These are phyloP conservation scores for Linum trigynum DNA, from an alignment of 345 rosid species.

Conservation along the genomic window DNA sequence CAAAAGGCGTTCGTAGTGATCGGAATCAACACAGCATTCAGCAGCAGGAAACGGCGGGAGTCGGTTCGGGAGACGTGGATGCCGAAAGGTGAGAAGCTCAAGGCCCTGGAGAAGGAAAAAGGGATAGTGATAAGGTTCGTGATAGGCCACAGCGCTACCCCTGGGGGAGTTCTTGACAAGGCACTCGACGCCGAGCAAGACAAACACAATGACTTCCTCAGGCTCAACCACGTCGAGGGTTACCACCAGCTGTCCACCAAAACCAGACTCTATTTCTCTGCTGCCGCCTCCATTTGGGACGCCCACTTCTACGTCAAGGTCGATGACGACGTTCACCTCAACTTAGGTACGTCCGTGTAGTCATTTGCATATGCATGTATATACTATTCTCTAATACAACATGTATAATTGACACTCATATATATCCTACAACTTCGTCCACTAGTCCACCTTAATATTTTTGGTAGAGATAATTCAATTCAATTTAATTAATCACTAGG, in stretches of 20 bases:
- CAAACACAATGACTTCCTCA: conserved; percentile 56
- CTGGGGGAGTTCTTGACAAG: conserved; percentile 69
- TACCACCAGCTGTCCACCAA: conserved; percentile 76
- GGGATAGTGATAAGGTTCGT: conserved; percentile 81
- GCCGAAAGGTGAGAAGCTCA: conserved; percentile 66
- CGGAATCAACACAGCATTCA: conserved; percentile 24
- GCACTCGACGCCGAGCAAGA: conserved; percentile 63
- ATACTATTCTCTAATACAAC: too few species aligned
- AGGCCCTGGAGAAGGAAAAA: conserved; percentile 66
- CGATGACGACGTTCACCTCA: conserved; percentile 84
- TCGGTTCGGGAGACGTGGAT: conserved; percentile 76
- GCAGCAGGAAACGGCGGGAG: conserved; percentile 67
- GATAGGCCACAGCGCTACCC: conserved; percentile 75
- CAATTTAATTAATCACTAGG: too few species aligned
- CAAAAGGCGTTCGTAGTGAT: conserved; percentile 68
- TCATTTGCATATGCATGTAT: too few species aligned
- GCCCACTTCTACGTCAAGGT: conserved; percentile 79
- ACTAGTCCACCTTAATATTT: too few species aligned
- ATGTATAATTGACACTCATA: too few species aligned
- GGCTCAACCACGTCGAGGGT: conserved; percentile 77
- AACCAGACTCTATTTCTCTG: conserved; percentile 73
- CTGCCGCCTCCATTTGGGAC: conserved; percentile 66
- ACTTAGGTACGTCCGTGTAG: conserved; percentile 31
- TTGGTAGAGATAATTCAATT: too few species aligned
- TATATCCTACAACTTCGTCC: too few species aligned